These are phyloP conservation scores for Casaregolazyma lundiana DNA, from an alignment of 1,139 yeast species.

Conservation along the genomic window DNA sequence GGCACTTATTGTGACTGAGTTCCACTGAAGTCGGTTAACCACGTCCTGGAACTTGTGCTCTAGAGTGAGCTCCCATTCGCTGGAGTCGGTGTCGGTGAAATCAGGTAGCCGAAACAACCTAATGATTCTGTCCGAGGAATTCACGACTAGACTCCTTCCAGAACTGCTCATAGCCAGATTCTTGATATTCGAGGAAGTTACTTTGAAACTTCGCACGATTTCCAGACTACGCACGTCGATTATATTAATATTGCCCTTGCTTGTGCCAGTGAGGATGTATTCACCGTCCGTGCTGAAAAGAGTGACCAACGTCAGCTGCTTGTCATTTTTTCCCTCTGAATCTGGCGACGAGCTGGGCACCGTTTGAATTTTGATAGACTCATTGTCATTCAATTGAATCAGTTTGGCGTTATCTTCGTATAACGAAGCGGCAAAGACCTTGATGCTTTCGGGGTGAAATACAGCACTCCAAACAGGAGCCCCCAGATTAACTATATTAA, in stretches of 20 bases:
- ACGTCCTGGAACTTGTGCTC: slow-evolving; percentile 89
- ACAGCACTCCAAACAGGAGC: slow-evolving; percentile 70
- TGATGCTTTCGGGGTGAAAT: slow-evolving; percentile 49
- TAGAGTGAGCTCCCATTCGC: slow-evolving; percentile 55
- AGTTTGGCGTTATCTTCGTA: slow-evolving; percentile 33
- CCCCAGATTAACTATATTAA: slow-evolving; percentile 48
- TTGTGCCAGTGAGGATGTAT: slow-evolving; percentile 68
- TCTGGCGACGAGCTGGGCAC: slow-evolving; percentile 15
- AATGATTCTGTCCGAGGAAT: slow-evolving; percentile 77
- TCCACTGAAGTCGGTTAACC: slow-evolving; percentile 87
- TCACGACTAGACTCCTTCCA: slow-evolving; percentile 68
- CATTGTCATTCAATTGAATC: slow-evolving; percentile 26
- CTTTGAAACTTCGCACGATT: slow-evolving; percentile 47
- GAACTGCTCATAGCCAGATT: slow-evolving; percentile 60
- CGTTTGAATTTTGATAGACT: slow-evolving; percentile 7
- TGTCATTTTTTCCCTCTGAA: slow-evolving; percentile 22
- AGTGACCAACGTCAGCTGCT: slow-evolving; percentile 35
- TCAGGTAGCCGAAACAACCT: slow-evolving; percentile 63
- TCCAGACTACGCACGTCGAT: slow-evolving; percentile 23
- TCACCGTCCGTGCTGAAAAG: slow-evolving; percentile 44
- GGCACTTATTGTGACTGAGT: slow-evolving; percentile 67
- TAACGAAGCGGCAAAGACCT: slow-evolving; percentile 45
- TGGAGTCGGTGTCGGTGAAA: slow-evolving; percentile 24
- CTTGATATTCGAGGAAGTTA: slow-evolving; percentile 70
- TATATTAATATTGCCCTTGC: slow-evolving; percentile 71